Conservation (phyloP, 495 filamentous ascomycete species). For the Aspergillus sparsus region DNA sequence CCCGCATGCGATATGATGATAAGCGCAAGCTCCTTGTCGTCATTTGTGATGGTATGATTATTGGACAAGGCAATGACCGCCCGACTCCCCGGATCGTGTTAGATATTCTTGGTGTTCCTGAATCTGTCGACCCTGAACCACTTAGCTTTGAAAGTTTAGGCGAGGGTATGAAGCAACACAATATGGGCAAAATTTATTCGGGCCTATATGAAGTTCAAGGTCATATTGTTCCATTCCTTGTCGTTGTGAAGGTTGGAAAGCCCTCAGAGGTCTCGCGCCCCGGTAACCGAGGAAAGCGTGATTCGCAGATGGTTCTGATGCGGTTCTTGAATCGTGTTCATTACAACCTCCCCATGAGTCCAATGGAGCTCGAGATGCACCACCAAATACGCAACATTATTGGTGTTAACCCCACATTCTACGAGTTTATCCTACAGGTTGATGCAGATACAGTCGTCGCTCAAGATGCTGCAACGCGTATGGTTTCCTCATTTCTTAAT, state of each 20-base stretch:
- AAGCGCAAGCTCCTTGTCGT: conserved; percentile 95
- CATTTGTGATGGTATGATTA: conserved; percentile 99
- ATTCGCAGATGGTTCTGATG: conserved; percentile 98
- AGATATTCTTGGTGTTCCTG: conserved; percentile 93
- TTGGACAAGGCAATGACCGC: conserved; percentile 95
- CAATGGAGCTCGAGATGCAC: conserved; percentile 96
- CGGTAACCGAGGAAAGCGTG: conserved; percentile 98
- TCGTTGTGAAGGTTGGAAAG: conserved; percentile 96
- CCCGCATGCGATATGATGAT: conserved; percentile 95
- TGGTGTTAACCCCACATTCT: conserved; percentile 96
- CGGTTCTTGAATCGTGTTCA: conserved; percentile 97
- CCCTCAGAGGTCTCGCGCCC: conserved; percentile 95
- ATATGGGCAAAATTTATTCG: conserved; percentile 98
- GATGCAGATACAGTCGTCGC: conserved; percentile 97
- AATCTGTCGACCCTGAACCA: conserved; percentile 93
- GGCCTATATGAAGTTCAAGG: conserved; percentile 97
- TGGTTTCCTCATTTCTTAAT: conserved; percentile 87
- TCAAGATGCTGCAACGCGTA: conserved; percentile 85
- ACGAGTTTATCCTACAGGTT: conserved; percentile 96
- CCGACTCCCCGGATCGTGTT: conserved; percentile 95
- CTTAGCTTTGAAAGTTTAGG: conserved; percentile 96
- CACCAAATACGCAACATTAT: conserved; percentile 99
- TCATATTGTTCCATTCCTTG: conserved; percentile 96
- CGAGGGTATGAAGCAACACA: conserved; percentile 95
- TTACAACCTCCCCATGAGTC: conserved; percentile 94